Evolutionary conservation across 257 asterid genomes (phyloP).

Genomic region (Rehmannia glutinosa): DNA sequence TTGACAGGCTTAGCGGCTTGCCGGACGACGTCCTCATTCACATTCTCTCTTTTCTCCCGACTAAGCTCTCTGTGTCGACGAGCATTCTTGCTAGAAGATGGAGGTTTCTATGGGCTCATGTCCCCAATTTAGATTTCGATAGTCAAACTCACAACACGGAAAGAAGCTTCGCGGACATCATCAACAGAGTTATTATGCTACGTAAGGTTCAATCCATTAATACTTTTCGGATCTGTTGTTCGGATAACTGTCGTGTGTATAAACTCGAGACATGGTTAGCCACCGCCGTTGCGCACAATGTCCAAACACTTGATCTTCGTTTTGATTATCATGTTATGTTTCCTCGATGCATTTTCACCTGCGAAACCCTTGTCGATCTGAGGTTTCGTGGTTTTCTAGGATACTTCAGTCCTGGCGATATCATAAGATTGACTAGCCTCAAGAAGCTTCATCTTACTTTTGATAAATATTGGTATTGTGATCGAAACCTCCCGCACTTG

Average conservation of each 20-base stretch:
- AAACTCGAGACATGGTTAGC: neutral
- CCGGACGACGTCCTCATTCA: neutral
- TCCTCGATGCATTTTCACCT: neutral
- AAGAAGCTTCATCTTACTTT: neutral
- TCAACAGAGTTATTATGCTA: neutral
- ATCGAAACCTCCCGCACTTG: neutral
- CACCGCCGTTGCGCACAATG: neutral
- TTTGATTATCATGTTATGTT: too few species aligned
- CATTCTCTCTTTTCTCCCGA: neutral
- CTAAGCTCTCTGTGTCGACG: neutral
- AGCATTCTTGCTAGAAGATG: neutral
- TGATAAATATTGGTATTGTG: neutral
- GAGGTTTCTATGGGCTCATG: neutral
- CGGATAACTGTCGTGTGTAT: neutral
- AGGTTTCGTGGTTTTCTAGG: neutral
- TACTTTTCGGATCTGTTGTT: neutral
- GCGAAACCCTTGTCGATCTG: neutral
- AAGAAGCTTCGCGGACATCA: neutral
- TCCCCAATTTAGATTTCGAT: neutral
- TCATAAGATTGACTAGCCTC: neutral
- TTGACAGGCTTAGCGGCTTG: neutral
- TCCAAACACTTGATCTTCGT: neutral
- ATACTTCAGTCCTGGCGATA: neutral
- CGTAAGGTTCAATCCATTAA: neutral
- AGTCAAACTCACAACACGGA: neutral